Base-by-base conservation (phyloP, 2,329 filamentous ascomycete species). In the Phoma sp. region DNA sequence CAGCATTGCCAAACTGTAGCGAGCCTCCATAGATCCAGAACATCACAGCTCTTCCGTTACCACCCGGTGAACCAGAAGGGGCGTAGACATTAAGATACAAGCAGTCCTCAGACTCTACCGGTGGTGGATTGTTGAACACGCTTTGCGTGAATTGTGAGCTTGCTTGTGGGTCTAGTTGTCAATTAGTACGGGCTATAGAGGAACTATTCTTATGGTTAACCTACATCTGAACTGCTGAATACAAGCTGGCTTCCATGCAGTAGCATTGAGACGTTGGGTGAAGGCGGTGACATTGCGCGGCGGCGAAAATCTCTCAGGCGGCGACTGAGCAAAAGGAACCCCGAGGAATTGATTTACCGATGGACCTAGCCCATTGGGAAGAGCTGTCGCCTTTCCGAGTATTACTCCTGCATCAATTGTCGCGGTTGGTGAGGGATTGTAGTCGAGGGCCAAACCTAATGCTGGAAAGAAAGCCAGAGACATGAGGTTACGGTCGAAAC, bases 51-150 rank as follows among this genome's bases (percentile, higher is more conserved):
- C 64, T 50, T 6, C 66, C 63, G 27, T 50, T 51, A 1, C 59
- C 61, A 1, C 50, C 47, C 10, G 57, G 41, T 4, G 61, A 55
- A n/a, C 51, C 54, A 2, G 54, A 55, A 4, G 75, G 75, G 1
- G 68, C 71, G 25, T 70, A 71, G 0, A 78, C 69, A 55, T 79
- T 76, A 8, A 77, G 61, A 27, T 76, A 72, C 29, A 78, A 53
- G 56, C 76, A 79, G 50, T 78, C 74, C 48, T 79, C 76, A 8
- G 63, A 69, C 43, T 73, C 71, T 17, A 57, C 50, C 3, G 61
- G 58, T 10, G 63, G 45, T 21, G 60, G 66, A 13, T 65, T 64
- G 24, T 71, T 70, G 51, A 71, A 70, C 2, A 72, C 38, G 0
- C 17, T 33, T 31, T 60, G 39, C 1, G 58, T 62, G 2, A 68